Evolutionary conservation across 2,329 filamentous ascomycete species (phyloP).

Genomic region (Elsinoe australis): DNA sequence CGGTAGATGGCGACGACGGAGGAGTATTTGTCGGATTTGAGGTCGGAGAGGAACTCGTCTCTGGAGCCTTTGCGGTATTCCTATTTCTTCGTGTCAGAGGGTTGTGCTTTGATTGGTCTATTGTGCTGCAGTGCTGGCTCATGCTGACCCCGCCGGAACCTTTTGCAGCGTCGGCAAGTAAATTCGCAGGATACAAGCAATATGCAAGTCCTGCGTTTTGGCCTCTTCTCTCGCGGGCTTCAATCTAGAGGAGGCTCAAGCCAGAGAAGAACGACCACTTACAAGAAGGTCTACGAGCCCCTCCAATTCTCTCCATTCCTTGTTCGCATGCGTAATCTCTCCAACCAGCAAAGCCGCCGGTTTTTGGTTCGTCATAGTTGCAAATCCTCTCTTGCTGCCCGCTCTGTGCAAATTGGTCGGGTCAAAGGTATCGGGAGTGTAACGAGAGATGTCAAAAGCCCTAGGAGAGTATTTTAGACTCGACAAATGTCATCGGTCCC

Average conservation of each 20-base stretch:
- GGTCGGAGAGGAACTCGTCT: constrained; percentile 49
- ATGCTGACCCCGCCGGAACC: too few relatives aligned
- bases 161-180: too few relatives aligned
- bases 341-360: constrained; percentile 39
- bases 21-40: constrained; percentile 48
- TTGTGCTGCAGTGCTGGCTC: background rate
- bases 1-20: constrained; percentile 51
- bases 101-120: background rate
- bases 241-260: too few relatives aligned
- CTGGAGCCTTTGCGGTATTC: constrained; percentile 49
- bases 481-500: background rate
- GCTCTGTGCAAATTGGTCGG: too few relatives aligned
- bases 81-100: constrained; percentile 25
- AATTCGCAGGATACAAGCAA: too few relatives aligned
- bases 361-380: constrained; percentile 3
- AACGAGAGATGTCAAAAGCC: too few relatives aligned
- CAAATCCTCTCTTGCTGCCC: too few relatives aligned
- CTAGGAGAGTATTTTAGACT: background rate
- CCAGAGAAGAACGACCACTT: too few relatives aligned
- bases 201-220: too few relatives aligned
- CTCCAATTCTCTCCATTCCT: constrained; percentile 39
- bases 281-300: constrained; percentile 30
- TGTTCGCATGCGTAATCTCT: constrained; percentile 37
- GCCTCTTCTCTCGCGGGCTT: too few relatives aligned
- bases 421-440: too few relatives aligned